These are phyloP conservation scores for Nakaseomyces sp. DNA, from an alignment of 1,139 yeast genomes.

Conservation along the genomic window DNA sequence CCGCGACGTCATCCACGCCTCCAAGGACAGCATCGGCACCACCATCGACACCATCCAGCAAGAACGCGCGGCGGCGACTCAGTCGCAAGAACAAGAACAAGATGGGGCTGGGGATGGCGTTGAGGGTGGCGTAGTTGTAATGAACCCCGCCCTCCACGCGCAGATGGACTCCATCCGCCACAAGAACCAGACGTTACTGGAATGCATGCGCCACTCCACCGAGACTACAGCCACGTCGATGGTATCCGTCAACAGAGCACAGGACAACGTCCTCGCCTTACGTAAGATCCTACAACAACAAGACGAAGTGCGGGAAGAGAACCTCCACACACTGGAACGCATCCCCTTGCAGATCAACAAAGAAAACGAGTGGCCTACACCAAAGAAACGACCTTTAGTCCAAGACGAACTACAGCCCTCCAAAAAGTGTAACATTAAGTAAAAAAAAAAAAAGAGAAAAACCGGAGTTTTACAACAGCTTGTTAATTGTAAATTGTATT, in stretches of 20 bases:
- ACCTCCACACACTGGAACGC: background rate
- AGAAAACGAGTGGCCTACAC: background rate
- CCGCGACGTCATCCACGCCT: constrained; percentile 10
- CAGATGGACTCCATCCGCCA: background rate
- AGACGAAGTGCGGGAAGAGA: background rate
- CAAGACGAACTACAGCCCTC: constrained; percentile 3
- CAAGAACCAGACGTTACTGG: background rate
- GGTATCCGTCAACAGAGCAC: constrained; percentile 2
- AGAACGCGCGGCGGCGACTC: too few relatives aligned
- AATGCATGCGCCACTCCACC: background rate
- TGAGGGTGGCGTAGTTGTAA: too few relatives aligned
- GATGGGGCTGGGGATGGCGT: too few relatives aligned
- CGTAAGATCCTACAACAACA: background rate
- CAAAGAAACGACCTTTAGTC: background rate
- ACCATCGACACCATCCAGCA: constrained; percentile 10
- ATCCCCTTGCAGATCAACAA: background rate
- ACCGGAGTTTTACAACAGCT: too few relatives aligned
- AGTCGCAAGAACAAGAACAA: background rate
- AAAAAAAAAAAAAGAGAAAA: too few relatives aligned
- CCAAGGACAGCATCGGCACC: constrained; percentile 15
- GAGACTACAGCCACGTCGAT: background rate
- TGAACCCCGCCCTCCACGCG: background rate
- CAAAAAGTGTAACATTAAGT: constrained; percentile 1
- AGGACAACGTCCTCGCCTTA: background rate
- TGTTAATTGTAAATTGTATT: too few relatives aligned